phyloP scores from a whole-genome alignment of 176 grass and related monocot genomes.

The Carex littledalei region DNA sequence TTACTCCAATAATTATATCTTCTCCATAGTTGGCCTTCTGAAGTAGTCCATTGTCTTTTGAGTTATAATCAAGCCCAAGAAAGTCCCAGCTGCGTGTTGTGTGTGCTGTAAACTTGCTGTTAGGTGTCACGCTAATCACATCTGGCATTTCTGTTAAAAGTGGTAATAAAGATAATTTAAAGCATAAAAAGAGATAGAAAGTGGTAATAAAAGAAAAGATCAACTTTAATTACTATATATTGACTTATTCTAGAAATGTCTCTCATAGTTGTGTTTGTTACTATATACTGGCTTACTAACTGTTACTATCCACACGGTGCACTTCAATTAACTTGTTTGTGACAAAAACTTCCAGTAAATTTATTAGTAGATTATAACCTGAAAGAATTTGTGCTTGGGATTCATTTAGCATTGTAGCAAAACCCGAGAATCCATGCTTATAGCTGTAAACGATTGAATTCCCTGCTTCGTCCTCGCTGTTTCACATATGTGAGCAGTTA shows the following conservation, averaged over 20 bases:
- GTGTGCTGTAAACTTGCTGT: background rate
- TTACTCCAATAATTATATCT: conserved; percentile 35
- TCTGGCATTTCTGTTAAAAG: conserved; percentile 23
- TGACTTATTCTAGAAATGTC: too few relatives aligned
- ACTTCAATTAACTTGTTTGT: background rate
- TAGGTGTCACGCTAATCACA: conserved; percentile 31
- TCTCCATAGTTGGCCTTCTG: conserved; percentile 35
- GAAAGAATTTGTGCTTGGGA: conserved; percentile 38
- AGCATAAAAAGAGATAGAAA: too few relatives aligned
- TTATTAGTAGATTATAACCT: conserved; percentile 27
- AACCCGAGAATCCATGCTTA: conserved; percentile 69
- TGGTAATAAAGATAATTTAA: background rate
- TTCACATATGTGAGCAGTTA: too few relatives aligned
- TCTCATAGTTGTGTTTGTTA: too few relatives aligned
- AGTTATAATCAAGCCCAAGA: conserved; percentile 18
- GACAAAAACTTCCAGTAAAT: background rate
- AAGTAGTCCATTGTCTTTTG: conserved; percentile 2
- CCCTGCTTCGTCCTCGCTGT: too few relatives aligned
- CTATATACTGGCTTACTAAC: too few relatives aligned
- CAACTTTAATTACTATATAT: too few relatives aligned
- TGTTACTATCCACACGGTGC: background rate
- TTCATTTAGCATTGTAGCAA: conserved; percentile 47
- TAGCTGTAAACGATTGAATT: background rate
- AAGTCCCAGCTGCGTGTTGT: conserved; percentile 58
- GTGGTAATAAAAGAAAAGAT: too few relatives aligned